Evolutionary conservation across 2,329 filamentous ascomycete genomes (phyloP), one percentile per base, ranked within the genome.

Genomic region (Didymosphaeria variabile): DNA sequence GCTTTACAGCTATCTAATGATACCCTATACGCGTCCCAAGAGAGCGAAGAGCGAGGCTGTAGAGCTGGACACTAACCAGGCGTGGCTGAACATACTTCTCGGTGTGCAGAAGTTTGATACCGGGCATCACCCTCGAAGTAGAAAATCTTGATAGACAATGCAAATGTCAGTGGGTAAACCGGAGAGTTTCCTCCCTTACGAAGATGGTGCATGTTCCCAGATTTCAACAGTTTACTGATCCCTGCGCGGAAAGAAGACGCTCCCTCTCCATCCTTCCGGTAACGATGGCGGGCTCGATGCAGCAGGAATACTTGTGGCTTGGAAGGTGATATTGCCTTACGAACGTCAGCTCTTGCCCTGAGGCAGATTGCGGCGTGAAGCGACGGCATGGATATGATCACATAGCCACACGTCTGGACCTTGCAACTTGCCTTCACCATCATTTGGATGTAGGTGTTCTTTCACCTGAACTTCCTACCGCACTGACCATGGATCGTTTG

Each of bases 351-450:
- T 45, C 42, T 7, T 21, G 12, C 42, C 19, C 8, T 21, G 7
- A 1, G 12, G 12, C 19, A 13, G 9, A 23, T 23, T 5, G 10
- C 42, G 42, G 10, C 7, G 42, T 45, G 19, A 45, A 45, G 42
- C 19, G 19, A 45, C 9, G 42, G 8, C 19, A 10, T n/a, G n/a
- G n/a, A n/a, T 23, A 45, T 19, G 3, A 7, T 45, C 42, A 3
- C 42, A 5, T 10, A 23, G 19, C 19, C 38, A 17, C 38, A 19
- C n/a, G 38, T 40, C 17, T n/a, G 34, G 38, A 40, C 38, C 38
- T 38, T 9, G 38, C 38, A 40, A 40, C 38, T 31, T 15, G 23
- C 50, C 50, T 29, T 53, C 50, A 42, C 50, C 34, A 53, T 53
- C 50, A 21, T 53, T 53, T 34, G 26, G 8, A 36, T 26, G 50